Evolutionary conservation across 768 basidiomycete species (phyloP), one percentile per base, ranked within the genome.

Genomic region (Neoboletus subvelutipes): DNA sequence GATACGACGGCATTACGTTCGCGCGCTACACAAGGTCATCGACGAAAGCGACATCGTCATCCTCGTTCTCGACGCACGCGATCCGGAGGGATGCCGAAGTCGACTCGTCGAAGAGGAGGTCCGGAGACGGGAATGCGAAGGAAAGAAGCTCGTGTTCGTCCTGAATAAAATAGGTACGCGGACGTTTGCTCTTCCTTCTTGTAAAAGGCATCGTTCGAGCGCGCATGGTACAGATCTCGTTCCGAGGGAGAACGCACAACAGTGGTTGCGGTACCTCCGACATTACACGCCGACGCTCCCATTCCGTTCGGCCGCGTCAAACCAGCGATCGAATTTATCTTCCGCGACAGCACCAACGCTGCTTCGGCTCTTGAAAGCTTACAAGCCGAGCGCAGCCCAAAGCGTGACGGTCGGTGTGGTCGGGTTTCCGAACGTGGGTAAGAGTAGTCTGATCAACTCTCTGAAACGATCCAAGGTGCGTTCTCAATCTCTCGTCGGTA

Each of bases 361-460:
- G 2, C 76, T 94, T 40, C 87, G 87, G 51, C 78, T 97, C 3
- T 77, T 96, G 41, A 97, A 96, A 67, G 88, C 87, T 0, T 91
- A 89, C 70, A 89, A 86, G 60, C 87, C 86, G 1, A 84, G 77
- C 33, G 63, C 73, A 1, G 77, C 84, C 1, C 83, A 86, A 33
- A 88, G 84, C 60, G 78, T 92, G 50, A 94, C 92, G 0, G 82
- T 96, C 49, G 94, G 94, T 17, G 91, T 98, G 18, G 91, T 98
- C 5, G 96, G 96, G 2, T 96, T 94, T 73, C 96, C 96, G 1
- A 98, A 98, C 71, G 96, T 98, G 45, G 96, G 96, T 15, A 98
- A 98, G 76, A 95, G 92, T 55, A 90, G 87, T 66, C 68, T 98
- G 56, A 94, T 99, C 71, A 98, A 98, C 71, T 89, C 92, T 43